These are phyloP conservation scores for Knufia fluminis DNA, from an alignment of 2,329 filamentous ascomycete genomes.

Conservation along the genomic window DNA sequence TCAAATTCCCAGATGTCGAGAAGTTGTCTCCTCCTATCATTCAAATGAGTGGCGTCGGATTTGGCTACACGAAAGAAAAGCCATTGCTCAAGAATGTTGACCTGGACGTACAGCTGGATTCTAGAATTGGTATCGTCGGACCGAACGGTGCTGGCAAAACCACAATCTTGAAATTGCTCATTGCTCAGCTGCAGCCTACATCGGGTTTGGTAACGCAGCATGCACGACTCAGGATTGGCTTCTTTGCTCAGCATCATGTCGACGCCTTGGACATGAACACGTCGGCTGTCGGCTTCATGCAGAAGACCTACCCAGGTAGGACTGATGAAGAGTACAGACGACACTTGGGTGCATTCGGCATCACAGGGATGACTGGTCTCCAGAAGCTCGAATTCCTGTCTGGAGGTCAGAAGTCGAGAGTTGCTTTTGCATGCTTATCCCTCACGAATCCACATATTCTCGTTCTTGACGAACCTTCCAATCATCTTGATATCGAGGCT, in stretches of 20 bases:
- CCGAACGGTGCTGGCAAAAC: slow-evolving; percentile 99
- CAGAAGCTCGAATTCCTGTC: slow-evolving; percentile 93
- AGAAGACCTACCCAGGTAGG: slow-evolving; percentile 78
- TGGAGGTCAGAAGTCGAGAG: slow-evolving; percentile 95
- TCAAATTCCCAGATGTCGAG: slow-evolving; percentile 95
- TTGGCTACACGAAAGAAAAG: slow-evolving; percentile 76
- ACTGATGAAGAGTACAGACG: slow-evolving; percentile 95
- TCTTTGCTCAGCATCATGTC: slow-evolving; percentile 98
- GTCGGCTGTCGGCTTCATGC: slow-evolving; percentile 93
- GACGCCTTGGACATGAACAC: slow-evolving; percentile 85
- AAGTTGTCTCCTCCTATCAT: slow-evolving; percentile 96
- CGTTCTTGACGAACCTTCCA: slow-evolving; percentile 93
- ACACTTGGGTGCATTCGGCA: slow-evolving; percentile 76
- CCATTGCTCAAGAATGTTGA: slow-evolving; percentile 78
- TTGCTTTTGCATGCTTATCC: slow-evolving; percentile 93
- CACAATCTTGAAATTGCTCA: slow-evolving; percentile 94
- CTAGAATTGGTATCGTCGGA: slow-evolving; percentile 96
- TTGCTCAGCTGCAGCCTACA: slow-evolving; percentile 68
- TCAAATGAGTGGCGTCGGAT: slow-evolving; percentile 87
- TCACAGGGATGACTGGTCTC: slow-evolving; percentile 87
- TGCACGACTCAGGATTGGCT: slow-evolving; percentile 80
- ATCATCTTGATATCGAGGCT: slow-evolving; percentile 97
- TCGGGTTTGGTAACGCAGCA: slow-evolving; percentile 79
- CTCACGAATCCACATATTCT: slow-evolving; percentile 93
- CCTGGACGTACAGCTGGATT: slow-evolving; percentile 93